phyloP scores from a whole-genome alignment of 1,139 yeast genomes.

The Diutina siamensis region DNA sequence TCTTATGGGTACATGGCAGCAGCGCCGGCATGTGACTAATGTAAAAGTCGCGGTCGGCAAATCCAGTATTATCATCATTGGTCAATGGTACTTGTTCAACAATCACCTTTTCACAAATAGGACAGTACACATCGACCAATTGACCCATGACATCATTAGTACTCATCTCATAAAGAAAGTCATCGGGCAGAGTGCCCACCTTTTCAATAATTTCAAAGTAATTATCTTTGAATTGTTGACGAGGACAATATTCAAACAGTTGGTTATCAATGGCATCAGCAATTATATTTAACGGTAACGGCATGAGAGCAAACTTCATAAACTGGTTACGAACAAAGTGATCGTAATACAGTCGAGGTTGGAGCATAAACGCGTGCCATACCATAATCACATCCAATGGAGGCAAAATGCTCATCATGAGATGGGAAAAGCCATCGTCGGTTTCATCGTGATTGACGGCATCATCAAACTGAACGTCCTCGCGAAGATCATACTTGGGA shows the following conservation, averaged over 20 bases:
- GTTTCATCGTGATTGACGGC: conserved; percentile 5
- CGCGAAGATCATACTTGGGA: background rate
- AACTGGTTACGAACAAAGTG: conserved; percentile 17
- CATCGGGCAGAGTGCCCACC: background rate
- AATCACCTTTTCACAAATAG: conserved; percentile 12
- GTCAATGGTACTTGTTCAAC: conserved; percentile 11
- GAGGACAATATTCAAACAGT: conserved; percentile 14
- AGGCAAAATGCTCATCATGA: conserved; percentile 13
- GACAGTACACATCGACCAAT: conserved; percentile 11
- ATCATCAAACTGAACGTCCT: background rate
- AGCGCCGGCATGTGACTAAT: background rate
- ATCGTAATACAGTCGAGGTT: conserved; percentile 20
- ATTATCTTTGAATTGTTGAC: background rate
- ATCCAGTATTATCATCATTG: conserved; percentile 13
- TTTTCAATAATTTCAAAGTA: background rate
- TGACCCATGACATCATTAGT: background rate
- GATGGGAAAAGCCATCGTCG: conserved; percentile 5
- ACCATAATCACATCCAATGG: conserved; percentile 29
- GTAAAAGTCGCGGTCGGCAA: conserved; percentile 14
- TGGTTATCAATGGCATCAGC: conserved; percentile 14
- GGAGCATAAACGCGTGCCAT: conserved; percentile 26
- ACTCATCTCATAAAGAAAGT: background rate
- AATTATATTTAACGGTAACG: conserved; percentile 18
- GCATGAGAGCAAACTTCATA: conserved; percentile 14
- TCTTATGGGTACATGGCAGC: conserved; percentile 8